Conservation (phyloP, 1,284 basidiomycete genomes). For the Anthracocystis walkeri region DNA sequence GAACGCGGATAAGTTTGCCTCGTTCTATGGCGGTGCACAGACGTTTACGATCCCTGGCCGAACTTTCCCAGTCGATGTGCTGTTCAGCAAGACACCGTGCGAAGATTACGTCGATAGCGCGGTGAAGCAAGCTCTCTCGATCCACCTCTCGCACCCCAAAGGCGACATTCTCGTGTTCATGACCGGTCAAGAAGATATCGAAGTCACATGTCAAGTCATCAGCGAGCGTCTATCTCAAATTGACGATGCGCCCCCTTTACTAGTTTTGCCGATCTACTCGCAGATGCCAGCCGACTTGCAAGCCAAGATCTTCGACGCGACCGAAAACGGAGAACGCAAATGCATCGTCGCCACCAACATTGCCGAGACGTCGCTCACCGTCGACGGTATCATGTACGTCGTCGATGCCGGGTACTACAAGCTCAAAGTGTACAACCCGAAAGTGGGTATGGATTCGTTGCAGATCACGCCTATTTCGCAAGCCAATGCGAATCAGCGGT, state of each 20-base stretch:
- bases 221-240: constrained; percentile 89
- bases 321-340: constrained; percentile 92
- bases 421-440: constrained; percentile 98
- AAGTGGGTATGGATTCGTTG: constrained; percentile 98
- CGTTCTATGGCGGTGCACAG: constrained; percentile 93
- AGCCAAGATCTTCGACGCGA: constrained; percentile 96
- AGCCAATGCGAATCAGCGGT: constrained; percentile 94
- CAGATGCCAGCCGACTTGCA: constrained; percentile 99
- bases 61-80: constrained; percentile 97
- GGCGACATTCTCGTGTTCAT: constrained; percentile 99
- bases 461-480: constrained; percentile 97
- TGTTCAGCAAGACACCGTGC: constrained; percentile 95
- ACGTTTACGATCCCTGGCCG: constrained; percentile 97
- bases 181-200: constrained; percentile 99
- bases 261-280: constrained; percentile 96
- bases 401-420: constrained; percentile 97
- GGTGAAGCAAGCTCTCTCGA: constrained; percentile 96
- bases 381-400: constrained; percentile 97
- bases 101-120: constrained; percentile 98
- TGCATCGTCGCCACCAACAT: constrained; percentile 99
- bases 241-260: constrained; percentile 86
- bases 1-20: constrained; percentile 96
- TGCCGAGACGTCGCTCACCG: constrained; percentile 92
- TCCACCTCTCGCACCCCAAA: constrained; percentile 90
- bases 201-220: constrained; percentile 71